Conservation (phyloP, 2,329 filamentous ascomycete genomes). For the Drechslerella coelobrocha region DNA sequence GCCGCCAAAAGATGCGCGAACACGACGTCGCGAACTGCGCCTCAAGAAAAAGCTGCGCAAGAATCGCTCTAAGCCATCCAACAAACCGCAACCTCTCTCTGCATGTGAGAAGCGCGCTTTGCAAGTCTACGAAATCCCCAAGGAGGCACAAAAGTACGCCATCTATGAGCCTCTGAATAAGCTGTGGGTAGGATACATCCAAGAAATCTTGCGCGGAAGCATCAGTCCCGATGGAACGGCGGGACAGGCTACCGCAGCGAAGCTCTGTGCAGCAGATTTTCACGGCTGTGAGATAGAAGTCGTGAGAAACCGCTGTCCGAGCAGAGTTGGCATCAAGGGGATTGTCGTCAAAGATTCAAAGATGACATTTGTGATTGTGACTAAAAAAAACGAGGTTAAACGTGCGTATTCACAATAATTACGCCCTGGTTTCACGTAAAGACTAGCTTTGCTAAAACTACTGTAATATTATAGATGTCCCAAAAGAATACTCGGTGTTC, state of each 20-base stretch:
- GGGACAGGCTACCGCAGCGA: slow-evolving; percentile 60
- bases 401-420: slow-evolving; percentile 59
- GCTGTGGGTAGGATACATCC: slow-evolving; percentile 85
- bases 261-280: slow-evolving; percentile 84
- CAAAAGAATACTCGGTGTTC: slow-evolving; percentile 90
- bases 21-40: slow-evolving; percentile 63
- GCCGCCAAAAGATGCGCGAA: slow-evolving; percentile 62
- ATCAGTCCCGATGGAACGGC: slow-evolving; percentile 66
- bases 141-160: slow-evolving; percentile 71
- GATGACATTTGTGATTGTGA: slow-evolving; percentile 85
- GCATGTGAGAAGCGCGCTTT: slow-evolving; percentile 77
- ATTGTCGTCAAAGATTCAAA: slow-evolving; percentile 89
- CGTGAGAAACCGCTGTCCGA: slow-evolving; percentile 78
- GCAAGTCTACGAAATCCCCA: slow-evolving; percentile 76
- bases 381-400: slow-evolving; percentile 73
- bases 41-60: slow-evolving; percentile 61
- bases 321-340: slow-evolving; percentile 80
- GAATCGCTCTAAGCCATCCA: slow-evolving; percentile 54
- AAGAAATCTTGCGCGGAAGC: slow-evolving; percentile 73
- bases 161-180: slow-evolving; percentile 78
- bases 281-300: slow-evolving; percentile 86
- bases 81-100: slow-evolving; percentile 73
- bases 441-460: neutral
- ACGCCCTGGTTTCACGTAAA: slow-evolving; percentile 7
- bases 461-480: slow-evolving; percentile 64